Base-by-base conservation (phyloP, 306 rosid species). In the Ziziphus jujuba region DNA sequence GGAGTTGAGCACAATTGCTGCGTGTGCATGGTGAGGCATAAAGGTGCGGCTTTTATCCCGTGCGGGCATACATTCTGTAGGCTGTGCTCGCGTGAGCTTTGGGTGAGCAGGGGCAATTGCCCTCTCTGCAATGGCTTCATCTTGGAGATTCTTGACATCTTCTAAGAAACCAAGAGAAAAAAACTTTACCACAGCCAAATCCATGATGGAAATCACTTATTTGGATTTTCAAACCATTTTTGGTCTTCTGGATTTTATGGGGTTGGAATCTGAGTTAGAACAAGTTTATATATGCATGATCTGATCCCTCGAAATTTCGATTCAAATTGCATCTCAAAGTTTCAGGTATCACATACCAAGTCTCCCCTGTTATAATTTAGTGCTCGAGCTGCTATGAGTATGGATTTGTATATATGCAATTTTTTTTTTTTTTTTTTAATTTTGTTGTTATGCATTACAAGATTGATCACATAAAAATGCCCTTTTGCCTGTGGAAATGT, bases 51-150 rank as follows among this genome's bases (percentile, higher is more conserved):
- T 1, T 74, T 87, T 61, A 78, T 56, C 51, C 80, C 86, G 0
- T 89, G 98, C 77, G 97, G 96, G 0, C 98, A 92, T 69, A 71
- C 88, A 0, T 92, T 87, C 69, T 92, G 98, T 74, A 86, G 93
- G 72, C 72, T 84, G 75, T 92, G 98, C 58, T 92, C 98, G 2
- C 83, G 90, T 77, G 96, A 92, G 82, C 86, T 90, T 4, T 79
- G 67, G 67, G 91, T 84, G 14, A 70, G 80, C 13, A 87, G 87
- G 40, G 98, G 96, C 0, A 86, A 84, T 65, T 90, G 97, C 60
- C 98, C 98, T 1, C 84, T 85, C 36, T 90, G 98, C 77, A 87
- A 84, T 61, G 75, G 80, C 77, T 92, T 86, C 76, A 79, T 92
- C 56, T 28, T 80, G 77, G 98, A 92, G 77, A 80, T 92, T 66